Evolutionary conservation across 352 stramenopile genomes (phyloP), one percentile per base, ranked within the genome.

Genomic region (Globisporangium takayamanum): DNA sequence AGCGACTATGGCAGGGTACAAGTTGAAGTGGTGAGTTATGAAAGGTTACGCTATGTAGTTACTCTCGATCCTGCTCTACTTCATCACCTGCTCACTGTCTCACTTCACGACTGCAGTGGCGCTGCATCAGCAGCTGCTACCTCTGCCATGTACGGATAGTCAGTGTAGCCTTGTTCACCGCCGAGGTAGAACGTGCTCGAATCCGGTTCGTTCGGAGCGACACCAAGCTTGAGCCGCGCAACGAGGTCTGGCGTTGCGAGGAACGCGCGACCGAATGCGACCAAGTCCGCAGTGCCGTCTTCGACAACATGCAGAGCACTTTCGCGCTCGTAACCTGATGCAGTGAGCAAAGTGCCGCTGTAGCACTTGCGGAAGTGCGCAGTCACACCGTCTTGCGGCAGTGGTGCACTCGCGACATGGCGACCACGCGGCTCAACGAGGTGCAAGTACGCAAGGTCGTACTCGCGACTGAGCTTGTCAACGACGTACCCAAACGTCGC

Each of bases 191-290:
- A 71, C 37, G 57, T 68, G 8, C 6, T 53, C 16, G 59, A 20
- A 51, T 74, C 53, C 28, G 63, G 76, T 26, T 63, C 52, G 55
- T 70, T 76, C 41, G 81, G 57, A 18, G 71, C 56, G 10, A 58
- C n/a, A 15, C 59, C 57, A 26, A 66, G 47, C 26, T 63, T 28
- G 26, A 80, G 33, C 3, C 72, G 60, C 18, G 72, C 54, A 10
- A 78, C 67, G 39, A 82, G 53, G 49, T 83, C 73, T 30, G 73
- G 73, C 22, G 78, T 82, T 36, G 72, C 63, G 49, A 82, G 78
- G 64, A 78, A 82, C 36, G 63, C 59, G n/a, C 73, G 68, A 15
- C 73, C 72, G 51, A 72, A 82, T 15, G 69, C 72, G 7, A 82
- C 69, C n/a, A 57, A 57, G 44, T 82, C 72, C 16, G 57, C 66